Evolutionary conservation across 2,329 filamentous ascomycete species (phyloP), one percentile per base, ranked within the genome.

Genomic region (Claviceps purpurea): DNA sequence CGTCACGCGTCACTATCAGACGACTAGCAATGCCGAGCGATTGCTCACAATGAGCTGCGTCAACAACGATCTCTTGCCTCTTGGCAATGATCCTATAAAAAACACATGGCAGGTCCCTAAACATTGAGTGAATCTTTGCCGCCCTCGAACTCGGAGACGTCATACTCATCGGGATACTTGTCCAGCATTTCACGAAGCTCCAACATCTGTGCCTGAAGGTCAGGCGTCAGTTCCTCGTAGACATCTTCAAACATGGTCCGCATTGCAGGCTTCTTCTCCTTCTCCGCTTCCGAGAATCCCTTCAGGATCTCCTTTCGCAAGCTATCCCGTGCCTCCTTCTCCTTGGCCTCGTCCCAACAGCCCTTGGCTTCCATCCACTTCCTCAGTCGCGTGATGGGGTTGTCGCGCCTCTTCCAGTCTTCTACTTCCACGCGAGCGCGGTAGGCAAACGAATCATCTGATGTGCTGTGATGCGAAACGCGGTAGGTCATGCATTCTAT

Each of bases 401-500:
- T 95, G 63, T 95, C 90, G 13, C 89, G 75, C 0, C 89, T 76
- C 68, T 94, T 95, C 89, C 89, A 95, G 65, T 95, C 88, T 64
- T 95, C 89, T 67, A 98, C 93, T 64, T 98, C 93, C 1, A 96
- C 83, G 26, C 85, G 82, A 1, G 90, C 89, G 8, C 93, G 85
- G 71, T 98, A 98, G 0, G 93, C 93, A 62, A 96, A 98, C 26
- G 87, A 93, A 69, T 98, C 93, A 64, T 98, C 93, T 0, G 87
- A 93, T 0, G 93, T 98, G 68, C 89, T 95, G 71, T 98, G 93
- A 65, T 98, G 89, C 6, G 87, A 91, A 44, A 97, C 90, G n/a
- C 93, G 89, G 70, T 98, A 98, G 24, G 87, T 91, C 87, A 98
- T 95, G 52, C 89, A 89, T 70, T 98, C 93, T 42, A 98, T 85